These are phyloP conservation scores for Aspergillus glaucus DNA, from an alignment of 2,329 filamentous ascomycete species.

Conservation along the genomic window DNA sequence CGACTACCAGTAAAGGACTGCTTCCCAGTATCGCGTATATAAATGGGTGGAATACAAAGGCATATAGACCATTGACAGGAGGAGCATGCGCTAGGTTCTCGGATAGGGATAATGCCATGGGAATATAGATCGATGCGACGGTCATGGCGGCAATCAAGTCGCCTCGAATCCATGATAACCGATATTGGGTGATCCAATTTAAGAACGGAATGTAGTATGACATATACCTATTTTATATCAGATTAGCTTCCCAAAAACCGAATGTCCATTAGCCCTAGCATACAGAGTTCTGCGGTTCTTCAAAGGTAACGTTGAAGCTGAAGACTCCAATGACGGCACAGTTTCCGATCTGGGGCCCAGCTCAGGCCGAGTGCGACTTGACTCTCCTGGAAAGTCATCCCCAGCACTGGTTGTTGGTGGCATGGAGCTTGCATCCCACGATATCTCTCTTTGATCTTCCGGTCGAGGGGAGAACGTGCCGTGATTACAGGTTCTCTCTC, in stretches of 20 bases:
- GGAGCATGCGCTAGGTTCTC: slow-evolving; percentile 89
- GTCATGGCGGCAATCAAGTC: slow-evolving; percentile 85
- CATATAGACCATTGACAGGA: slow-evolving; percentile 87
- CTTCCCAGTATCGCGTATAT: slow-evolving; percentile 88
- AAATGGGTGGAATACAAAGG: slow-evolving; percentile 86
- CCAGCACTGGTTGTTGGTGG: slow-evolving; percentile 3
- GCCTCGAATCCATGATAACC: slow-evolving; percentile 71
- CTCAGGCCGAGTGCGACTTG: slow-evolving; percentile 33
- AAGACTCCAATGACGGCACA: slow-evolving; percentile 64
- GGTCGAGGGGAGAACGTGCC: slow-evolving; percentile 70
- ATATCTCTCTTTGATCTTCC: slow-evolving; percentile 42
- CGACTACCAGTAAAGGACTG: slow-evolving; percentile 87
- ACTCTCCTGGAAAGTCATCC: slow-evolving; percentile 9
- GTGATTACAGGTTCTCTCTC: slow-evolving; percentile 54
- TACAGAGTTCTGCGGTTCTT: slow-evolving; percentile 69
- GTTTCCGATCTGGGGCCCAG: slow-evolving; percentile 51
- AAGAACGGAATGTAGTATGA: slow-evolving; percentile 89
- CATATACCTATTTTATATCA: slow-evolving; percentile 59
- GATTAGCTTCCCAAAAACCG: background rate
- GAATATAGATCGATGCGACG: slow-evolving; percentile 98
- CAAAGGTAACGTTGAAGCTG: slow-evolving; percentile 68
- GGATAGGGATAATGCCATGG: slow-evolving; percentile 90
- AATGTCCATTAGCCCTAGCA: slow-evolving; percentile 19
- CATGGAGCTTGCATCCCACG: slow-evolving; percentile 23
- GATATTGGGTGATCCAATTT: slow-evolving; percentile 86